Conservation (phyloP, 495 filamentous ascomycete genomes). For the Aspergillus nanangensis region DNA sequence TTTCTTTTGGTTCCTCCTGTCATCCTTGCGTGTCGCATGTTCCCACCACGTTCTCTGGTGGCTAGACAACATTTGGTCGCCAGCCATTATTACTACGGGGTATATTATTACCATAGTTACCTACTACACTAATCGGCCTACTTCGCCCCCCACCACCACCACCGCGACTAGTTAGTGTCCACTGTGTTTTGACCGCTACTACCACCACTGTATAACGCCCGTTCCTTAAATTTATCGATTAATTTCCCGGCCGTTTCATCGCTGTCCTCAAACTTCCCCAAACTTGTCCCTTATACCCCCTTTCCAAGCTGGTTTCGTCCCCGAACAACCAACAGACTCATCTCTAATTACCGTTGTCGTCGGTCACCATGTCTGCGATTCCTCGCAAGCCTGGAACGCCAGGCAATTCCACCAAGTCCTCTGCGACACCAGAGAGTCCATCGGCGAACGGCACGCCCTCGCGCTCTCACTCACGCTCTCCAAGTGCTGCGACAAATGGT, state of each 20-base stretch:
- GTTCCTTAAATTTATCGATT: conserved; percentile 23
- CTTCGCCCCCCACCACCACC: too few relatives aligned
- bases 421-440: conserved; percentile 25
- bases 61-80: conserved; percentile 9
- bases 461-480: conserved; percentile 40
- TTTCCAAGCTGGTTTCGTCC: conserved; percentile 12
- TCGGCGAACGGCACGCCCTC: conserved; percentile 33
- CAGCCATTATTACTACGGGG: conserved; percentile 4
- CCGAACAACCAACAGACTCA: conserved; percentile 2
- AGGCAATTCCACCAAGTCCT: conserved; percentile 36
- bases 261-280: conserved; percentile 4
- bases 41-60: neutral
- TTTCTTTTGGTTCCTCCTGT: neutral
- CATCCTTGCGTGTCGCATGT: neutral
- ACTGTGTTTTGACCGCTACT: conserved; percentile 31
- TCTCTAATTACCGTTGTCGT: conserved; percentile 14
- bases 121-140: conserved; percentile 3
- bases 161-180: conserved; percentile 12
- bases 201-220: conserved; percentile 13
- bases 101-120: conserved; percentile 4
- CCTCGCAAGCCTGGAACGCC: conserved; percentile 41
- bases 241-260: conserved; percentile 25
- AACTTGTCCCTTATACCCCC: conserved; percentile 3
- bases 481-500: conserved; percentile 35
- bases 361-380: conserved; percentile 38